These are phyloP conservation scores for Ensete glaucum DNA, from an alignment of 176 grass and related monocot species.

Conservation along the genomic window DNA sequence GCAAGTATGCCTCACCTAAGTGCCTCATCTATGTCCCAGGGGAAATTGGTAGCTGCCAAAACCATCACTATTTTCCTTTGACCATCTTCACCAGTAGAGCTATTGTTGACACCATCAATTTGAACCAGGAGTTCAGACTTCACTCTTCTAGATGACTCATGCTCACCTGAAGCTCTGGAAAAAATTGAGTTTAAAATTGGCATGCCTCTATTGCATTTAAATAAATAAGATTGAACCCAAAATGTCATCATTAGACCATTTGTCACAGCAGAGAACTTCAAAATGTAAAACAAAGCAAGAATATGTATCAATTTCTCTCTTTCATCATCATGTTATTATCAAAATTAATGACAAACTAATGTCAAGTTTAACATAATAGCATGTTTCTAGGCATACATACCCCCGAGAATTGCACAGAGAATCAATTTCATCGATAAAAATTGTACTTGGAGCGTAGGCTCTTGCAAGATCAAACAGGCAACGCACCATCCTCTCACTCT, in stretches of 20 bases:
- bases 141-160: conserved; percentile 97
- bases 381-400: conserved; percentile 41
- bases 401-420: conserved; percentile 89
- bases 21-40: conserved; percentile 98
- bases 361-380: not conserved
- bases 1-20: conserved; percentile 42
- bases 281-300: not conserved
- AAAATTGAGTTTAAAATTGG: not conserved
- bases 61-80: conserved; percentile 96
- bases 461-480: conserved; percentile 93
- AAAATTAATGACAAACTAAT: too few species aligned
- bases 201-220: not conserved
- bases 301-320: not conserved
- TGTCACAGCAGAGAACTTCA: too few species aligned
- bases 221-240: not conserved
- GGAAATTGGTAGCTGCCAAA: conserved; percentile 89
- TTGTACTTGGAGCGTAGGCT: conserved; percentile 90
- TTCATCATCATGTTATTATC: too few species aligned
- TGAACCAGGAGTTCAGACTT: conserved; percentile 98
- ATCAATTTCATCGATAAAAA: conserved; percentile 98
- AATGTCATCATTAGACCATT: too few species aligned
- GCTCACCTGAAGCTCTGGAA: conserved; percentile 80
- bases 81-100: conserved; percentile 73
- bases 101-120: conserved; percentile 95
- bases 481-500: conserved; percentile 94